Evolutionary conservation across 345 rosid species (phyloP).

Genomic region (Eucalyptus tenuipes): DNA sequence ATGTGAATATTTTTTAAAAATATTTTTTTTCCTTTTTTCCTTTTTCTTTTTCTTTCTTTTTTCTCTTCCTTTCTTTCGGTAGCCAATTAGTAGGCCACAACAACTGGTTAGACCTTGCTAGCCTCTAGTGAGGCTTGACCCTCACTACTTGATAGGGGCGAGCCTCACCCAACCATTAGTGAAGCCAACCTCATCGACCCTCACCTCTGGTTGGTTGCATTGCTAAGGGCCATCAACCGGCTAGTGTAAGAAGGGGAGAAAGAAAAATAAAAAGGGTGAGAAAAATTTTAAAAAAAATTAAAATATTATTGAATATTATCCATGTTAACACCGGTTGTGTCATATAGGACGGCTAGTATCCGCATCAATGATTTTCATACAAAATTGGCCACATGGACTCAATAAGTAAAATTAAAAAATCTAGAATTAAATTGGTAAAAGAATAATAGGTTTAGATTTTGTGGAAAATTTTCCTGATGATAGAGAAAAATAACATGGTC

Average conservation of each 20-base stretch:
- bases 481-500: not conserved
- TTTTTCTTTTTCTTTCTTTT: too few species aligned
- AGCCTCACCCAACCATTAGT: not conserved
- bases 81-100: not conserved
- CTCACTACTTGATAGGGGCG: rapidly evolving
- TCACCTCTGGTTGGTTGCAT: not conserved
- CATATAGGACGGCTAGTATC: rapidly evolving
- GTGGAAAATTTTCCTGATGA: not conserved
- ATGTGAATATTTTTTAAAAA: too few species aligned
- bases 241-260: too few species aligned
- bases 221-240: rapidly evolving
- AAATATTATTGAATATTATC: too few species aligned
- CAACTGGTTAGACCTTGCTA: rapidly evolving
- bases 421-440: rapidly evolving
- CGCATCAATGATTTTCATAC: rapidly evolving
- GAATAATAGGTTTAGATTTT: too few species aligned
- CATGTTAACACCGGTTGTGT: rapidly evolving
- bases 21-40: rapidly evolving
- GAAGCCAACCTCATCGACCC: rapidly evolving
- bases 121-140: too few species aligned
- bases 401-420: too few species aligned
- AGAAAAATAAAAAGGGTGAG: too few species aligned
- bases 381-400: rapidly evolving
- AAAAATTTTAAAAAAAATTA: too few species aligned
- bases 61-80: not conserved